These are phyloP conservation scores for Schoenoplectus tabernaemontani DNA, from an alignment of 202 grass and related monocot genomes.

Conservation along the genomic window DNA sequence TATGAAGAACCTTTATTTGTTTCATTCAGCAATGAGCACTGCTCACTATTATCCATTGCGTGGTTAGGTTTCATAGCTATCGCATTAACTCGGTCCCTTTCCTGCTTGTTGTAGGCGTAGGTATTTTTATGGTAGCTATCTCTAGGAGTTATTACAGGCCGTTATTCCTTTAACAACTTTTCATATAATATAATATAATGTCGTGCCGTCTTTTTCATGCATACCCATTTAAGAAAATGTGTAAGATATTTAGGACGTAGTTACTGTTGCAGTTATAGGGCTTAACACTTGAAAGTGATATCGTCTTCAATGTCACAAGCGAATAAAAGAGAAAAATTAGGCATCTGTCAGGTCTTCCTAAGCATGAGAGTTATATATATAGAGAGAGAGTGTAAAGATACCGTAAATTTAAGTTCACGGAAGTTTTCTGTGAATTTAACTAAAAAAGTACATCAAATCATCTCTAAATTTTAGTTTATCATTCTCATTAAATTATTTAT, in stretches of 20 bases:
- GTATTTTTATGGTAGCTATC: slow-evolving; percentile 4
- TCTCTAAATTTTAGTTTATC: no score
- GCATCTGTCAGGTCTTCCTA: slow-evolving; percentile 14
- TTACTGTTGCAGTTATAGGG: slow-evolving; percentile 1
- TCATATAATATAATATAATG: not conserved
- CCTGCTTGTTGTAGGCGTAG: not conserved
- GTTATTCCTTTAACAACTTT: slow-evolving; percentile 4
- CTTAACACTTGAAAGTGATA: slow-evolving; percentile 18
- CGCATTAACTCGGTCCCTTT: slow-evolving; percentile 18
- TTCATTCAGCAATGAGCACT: not conserved
- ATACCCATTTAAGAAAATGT: not conserved
- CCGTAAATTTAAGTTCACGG: no score
- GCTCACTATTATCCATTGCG: slow-evolving; percentile 1
- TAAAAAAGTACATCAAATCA: no score
- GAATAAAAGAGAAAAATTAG: slow-evolving; percentile 7
- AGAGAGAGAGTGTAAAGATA: no score
- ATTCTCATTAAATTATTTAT: no score
- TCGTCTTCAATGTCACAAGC: not conserved
- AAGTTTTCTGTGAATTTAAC: no score
- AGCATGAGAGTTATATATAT: not conserved
- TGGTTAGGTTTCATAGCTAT: not conserved
- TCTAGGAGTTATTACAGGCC: slow-evolving; percentile 19
- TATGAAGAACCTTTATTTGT: not conserved
- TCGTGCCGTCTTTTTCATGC: slow-evolving; percentile 8
- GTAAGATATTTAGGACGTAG: not conserved